Evolutionary conservation across 305 asterid genomes (phyloP).

Genomic region (Solanum hybrid): DNA sequence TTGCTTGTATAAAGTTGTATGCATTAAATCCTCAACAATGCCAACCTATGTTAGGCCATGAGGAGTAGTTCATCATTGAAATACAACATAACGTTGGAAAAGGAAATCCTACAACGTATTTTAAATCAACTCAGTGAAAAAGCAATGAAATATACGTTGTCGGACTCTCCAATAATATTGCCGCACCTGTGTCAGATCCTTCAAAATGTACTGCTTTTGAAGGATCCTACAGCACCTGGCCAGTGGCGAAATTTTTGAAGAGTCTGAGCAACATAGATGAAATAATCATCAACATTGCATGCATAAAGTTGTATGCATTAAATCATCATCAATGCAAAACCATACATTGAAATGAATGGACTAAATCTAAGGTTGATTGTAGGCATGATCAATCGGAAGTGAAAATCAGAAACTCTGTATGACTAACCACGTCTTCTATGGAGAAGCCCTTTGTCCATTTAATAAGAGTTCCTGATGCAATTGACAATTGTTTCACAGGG

Average conservation of each 20-base stretch:
- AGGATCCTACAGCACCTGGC: not conserved
- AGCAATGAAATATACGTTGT: not conserved
- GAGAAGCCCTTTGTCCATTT: slow-evolving; percentile 89
- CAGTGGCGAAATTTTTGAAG: not conserved
- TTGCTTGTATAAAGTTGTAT: not conserved
- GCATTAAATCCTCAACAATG: not conserved
- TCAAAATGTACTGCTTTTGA: not conserved
- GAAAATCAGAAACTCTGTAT: not conserved
- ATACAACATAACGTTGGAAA: not conserved
- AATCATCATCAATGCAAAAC: not conserved
- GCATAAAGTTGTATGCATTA: not conserved
- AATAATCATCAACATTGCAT: not conserved
- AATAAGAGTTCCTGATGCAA: slow-evolving; percentile 68
- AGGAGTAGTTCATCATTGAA: not conserved
- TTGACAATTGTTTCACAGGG: slow-evolving; percentile 68
- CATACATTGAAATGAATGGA: not conserved
- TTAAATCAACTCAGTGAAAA: not conserved
- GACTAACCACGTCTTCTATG: slow-evolving; percentile 64
- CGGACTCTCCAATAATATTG: not conserved
- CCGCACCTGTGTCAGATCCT: not conserved
- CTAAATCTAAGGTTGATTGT: not conserved
- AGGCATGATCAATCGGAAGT: not conserved
- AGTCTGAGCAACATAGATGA: not conserved
- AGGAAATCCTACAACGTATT: not conserved
- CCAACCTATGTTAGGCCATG: slow-evolving; percentile 42